Evolutionary conservation across 2,329 filamentous ascomycete genomes (phyloP).

Genomic region (Fusarium oxysporum): DNA sequence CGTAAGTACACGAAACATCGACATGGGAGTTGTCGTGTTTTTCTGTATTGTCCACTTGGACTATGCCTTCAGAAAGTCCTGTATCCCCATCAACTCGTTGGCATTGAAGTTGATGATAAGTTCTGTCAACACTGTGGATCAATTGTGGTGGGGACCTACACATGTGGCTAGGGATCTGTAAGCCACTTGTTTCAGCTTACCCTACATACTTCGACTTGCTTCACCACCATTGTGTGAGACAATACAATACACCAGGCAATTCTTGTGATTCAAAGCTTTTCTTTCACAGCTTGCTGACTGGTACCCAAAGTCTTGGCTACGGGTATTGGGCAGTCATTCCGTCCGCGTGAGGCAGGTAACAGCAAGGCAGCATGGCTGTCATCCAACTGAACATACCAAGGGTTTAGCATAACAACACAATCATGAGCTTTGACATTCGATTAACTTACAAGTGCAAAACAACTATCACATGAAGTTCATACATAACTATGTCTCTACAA

Average conservation of each 20-base stretch:
- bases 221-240: background rate
- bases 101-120: conserved; percentile 42
- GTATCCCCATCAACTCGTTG: conserved; percentile 17
- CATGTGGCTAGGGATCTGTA: conserved; percentile 16
- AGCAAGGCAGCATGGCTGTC: background rate
- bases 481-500: background rate
- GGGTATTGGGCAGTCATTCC: background rate
- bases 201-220: background rate
- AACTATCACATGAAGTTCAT: conserved; percentile 4
- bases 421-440: conserved; percentile 16
- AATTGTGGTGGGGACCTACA: conserved; percentile 36
- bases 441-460: background rate
- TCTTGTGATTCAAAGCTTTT: background rate
- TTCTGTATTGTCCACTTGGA: conserved; percentile 25
- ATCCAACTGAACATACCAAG: background rate
- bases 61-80: conserved; percentile 25
- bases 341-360: background rate
- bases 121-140: conserved; percentile 42
- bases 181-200: conserved; percentile 29
- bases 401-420: background rate
- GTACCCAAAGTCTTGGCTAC: background rate
- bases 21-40: background rate
- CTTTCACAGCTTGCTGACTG: background rate
- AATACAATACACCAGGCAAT: background rate
- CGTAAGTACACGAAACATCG: conserved; percentile 7